Conservation (phyloP, 2,329 filamentous ascomycete species). For the Aspergillus sp. region DNA sequence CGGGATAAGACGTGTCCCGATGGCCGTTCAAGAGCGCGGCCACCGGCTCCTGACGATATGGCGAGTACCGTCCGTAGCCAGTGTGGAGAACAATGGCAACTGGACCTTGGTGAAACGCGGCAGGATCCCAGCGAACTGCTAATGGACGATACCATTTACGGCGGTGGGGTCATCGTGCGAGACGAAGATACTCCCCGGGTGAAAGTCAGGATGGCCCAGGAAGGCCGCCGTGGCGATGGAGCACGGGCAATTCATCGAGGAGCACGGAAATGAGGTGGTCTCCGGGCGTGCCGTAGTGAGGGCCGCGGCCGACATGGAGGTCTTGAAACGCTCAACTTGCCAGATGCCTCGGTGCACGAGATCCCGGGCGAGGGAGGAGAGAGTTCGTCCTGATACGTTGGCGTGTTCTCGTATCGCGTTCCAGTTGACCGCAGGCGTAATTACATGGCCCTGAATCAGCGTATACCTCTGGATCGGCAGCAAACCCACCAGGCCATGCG, state of each 20-base stretch:
- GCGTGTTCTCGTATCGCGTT: neutral
- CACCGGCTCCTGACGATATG: constrained; percentile 3
- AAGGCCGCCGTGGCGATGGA: constrained; percentile 7
- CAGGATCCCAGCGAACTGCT: constrained; percentile 14
- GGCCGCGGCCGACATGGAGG: constrained; percentile 7
- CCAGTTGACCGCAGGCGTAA: neutral
- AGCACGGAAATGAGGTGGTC: constrained; percentile 8
- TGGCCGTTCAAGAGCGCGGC: constrained; percentile 13
- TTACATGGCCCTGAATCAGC: constrained; percentile 12
- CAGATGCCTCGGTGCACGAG: constrained; percentile 9
- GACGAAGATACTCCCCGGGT: constrained; percentile 17
- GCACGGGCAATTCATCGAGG: constrained; percentile 1
- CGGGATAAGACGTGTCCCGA: constrained; percentile 9
- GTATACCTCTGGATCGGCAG: constrained; percentile 7
- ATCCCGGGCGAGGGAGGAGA: constrained; percentile 7
- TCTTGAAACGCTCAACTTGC: constrained; percentile 8
- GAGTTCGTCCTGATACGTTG: constrained; percentile 4
- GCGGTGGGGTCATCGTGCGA: constrained; percentile 11
- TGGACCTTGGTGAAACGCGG: constrained; percentile 13
- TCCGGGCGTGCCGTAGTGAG: constrained; percentile 9
- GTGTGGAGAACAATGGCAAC: constrained; percentile 12
- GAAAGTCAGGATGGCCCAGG: constrained; percentile 13
- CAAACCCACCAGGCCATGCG: constrained; percentile 10
- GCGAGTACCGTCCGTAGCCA: constrained; percentile 7
- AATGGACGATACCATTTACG: constrained; percentile 14